phyloP scores from a whole-genome alignment of 805 yeast genomes.

The Hyphopichia homilentoma region DNA sequence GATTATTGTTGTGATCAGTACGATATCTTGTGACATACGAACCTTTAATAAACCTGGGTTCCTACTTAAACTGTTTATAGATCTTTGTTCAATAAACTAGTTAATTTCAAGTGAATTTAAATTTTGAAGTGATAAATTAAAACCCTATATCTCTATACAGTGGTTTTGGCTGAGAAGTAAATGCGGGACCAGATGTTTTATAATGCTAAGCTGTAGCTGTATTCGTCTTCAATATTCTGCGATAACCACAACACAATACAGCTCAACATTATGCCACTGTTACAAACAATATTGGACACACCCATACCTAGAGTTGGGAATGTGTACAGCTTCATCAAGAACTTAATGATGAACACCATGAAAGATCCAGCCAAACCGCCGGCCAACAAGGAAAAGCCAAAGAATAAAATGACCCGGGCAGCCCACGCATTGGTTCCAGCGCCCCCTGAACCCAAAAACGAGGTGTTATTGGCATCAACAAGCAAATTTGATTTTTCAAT shows the following conservation, averaged over 20 bases:
- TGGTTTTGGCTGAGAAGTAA: no score
- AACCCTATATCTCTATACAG: no score
- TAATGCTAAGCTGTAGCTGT: conserved; percentile 83
- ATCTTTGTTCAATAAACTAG: no score
- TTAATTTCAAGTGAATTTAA: no score
- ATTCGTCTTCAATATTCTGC: conserved; percentile 94
- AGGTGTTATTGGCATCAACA: conserved; percentile 29
- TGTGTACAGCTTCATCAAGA: conserved; percentile 68
- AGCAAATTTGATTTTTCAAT: conserved; percentile 65
- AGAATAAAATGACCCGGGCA: conserved; percentile 82
- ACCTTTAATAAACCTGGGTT: no score
- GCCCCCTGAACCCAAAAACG: conserved; percentile 37
- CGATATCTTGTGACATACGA: no score
- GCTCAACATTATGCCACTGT: conserved; percentile 78
- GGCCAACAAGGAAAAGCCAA: conserved; percentile 90
- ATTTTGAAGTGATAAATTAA: no score
- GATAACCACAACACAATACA: conserved; percentile 90
- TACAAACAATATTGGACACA: conserved; percentile 77
- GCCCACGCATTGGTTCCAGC: conserved; percentile 75
- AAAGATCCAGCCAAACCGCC: conserved; percentile 93
- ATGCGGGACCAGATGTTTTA: no score
- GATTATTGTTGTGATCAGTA: no score
- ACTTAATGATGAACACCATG: conserved; percentile 82
- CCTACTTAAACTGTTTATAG: no score
- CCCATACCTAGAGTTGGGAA: conserved; percentile 97